These are phyloP conservation scores for Euphrasia confusa DNA, from an alignment of 257 asterid genomes.

Conservation along the genomic window DNA sequence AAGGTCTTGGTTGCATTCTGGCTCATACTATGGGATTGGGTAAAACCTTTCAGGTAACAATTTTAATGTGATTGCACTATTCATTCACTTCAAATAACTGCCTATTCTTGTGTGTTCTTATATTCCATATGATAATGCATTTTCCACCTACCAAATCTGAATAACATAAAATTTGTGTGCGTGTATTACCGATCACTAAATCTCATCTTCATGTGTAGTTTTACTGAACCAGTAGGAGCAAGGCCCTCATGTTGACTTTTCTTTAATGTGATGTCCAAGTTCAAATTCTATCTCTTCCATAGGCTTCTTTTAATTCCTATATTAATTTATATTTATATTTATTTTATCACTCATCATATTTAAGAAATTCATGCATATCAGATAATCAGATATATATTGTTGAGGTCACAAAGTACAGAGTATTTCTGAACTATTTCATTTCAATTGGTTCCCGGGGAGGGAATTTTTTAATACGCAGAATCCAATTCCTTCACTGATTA, in stretches of 20 bases:
- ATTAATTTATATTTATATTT: too few relatives aligned
- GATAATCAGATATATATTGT: background rate
- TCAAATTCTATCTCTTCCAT: background rate
- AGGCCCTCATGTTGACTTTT: background rate
- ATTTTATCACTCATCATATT: background rate
- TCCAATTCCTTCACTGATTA: background rate
- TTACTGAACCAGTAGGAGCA: background rate
- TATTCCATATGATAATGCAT: background rate
- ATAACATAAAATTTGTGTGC: background rate
- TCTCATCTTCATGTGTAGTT: background rate
- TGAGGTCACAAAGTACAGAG: background rate
- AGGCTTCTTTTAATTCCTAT: background rate
- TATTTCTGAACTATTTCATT: background rate
- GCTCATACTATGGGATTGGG: constrained; percentile 99
- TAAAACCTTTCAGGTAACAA: constrained; percentile 88
- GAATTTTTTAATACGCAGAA: constrained; percentile 1
- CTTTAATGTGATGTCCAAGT: background rate
- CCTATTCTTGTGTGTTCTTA: constrained; percentile 14
- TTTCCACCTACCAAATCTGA: background rate
- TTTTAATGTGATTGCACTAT: constrained; percentile 23
- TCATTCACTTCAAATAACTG: constrained; percentile 7
- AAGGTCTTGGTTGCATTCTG: constrained; percentile 96
- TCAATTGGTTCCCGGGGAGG: background rate
- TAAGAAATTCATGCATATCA: background rate
- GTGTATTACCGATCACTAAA: too few relatives aligned